These are phyloP conservation scores for Agastache rugosa DNA, from an alignment of 257 asterid genomes.

Conservation along the genomic window DNA sequence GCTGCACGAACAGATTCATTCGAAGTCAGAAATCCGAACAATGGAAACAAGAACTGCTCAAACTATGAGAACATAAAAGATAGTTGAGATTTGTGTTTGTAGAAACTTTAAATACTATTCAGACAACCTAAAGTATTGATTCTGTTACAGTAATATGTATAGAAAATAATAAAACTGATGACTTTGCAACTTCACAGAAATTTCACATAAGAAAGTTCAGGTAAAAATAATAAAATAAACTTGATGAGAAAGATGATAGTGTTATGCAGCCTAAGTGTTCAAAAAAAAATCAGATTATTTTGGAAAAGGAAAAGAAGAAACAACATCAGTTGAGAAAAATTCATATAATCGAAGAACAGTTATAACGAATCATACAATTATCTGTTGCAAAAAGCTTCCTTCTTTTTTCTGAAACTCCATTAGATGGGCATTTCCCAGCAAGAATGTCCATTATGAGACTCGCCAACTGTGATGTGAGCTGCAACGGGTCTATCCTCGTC, in stretches of 20 bases:
- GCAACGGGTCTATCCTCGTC: conserved; percentile 89
- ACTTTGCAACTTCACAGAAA: too few relatives aligned
- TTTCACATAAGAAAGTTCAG: too few relatives aligned
- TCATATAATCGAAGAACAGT: not conserved
- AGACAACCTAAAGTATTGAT: not conserved
- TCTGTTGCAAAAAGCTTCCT: conserved; percentile 55
- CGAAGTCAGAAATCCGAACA: not conserved
- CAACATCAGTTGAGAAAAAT: too few relatives aligned
- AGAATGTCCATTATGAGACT: conserved; percentile 90
- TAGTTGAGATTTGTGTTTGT: not conserved
- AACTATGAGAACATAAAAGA: not conserved
- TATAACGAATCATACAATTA: conserved; percentile 53
- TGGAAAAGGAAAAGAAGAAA: too few relatives aligned
- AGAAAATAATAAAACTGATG: too few relatives aligned
- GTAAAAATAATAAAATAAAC: not conserved
- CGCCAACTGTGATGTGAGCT: conserved; percentile 81
- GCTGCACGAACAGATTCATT: conserved; percentile 40
- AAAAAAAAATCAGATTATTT: too few relatives aligned
- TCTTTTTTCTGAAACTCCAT: conserved; percentile 55
- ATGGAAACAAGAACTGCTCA: not conserved
- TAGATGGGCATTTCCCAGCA: conserved; percentile 63
- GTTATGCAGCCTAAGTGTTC: not conserved
- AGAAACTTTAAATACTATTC: not conserved
- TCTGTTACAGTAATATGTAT: not conserved
- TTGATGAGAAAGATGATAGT: not conserved